Evolutionary conservation across 352 stramenopile genomes (phyloP), one percentile per base, ranked within the genome.

Genomic region (Pythium plurisporium): DNA sequence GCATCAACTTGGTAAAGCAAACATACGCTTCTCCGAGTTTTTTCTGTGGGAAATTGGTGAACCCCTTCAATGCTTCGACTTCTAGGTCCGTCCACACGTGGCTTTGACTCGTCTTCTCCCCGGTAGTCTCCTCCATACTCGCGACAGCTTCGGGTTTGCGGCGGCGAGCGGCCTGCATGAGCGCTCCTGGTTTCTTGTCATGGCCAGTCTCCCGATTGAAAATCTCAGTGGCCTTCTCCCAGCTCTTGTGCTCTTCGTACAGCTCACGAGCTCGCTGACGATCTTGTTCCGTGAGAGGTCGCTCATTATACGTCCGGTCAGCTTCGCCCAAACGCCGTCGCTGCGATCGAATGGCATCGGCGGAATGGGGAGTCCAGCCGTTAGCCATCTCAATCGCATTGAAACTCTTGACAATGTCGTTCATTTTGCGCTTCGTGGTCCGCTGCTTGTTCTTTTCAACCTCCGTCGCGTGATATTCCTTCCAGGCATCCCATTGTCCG

Each of bases 151-250:
- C 45, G 17, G 45, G 45, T 17, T 41, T 40, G 17, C 4, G 4
- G 4, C 45, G 45, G 4, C 29, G 26, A 8, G 29, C 5, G 5
- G 45, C 45, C 40, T 38, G 27, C 5, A 52, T 25, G 6, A 40
- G 10, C 19, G 14, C 11, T 17, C 4, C 8, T 2, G 6, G 3
- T 10, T 23, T 41, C 26, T 23, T 41, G 45, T 12, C 10, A 19
- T 29, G 45, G 5, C 45, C 45, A 27, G 45, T 52, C 26, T 52
- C 45, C 17, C 11, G 11, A n/a, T 52, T 52, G 29, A 52, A 40
- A n/a, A 22, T 38, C 27, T 23, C 30, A 4, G 45, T 40, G 6
- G 30, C 45, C 3, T 19, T 25, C 4, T 27, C 17, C 45, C 45
- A 52, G 8, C 17, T 52, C 19, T 40, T 25, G 27, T 27, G 15